These are phyloP conservation scores for Kodamaea sagamina DNA, from an alignment of 805 yeast species.

Conservation along the genomic window DNA sequence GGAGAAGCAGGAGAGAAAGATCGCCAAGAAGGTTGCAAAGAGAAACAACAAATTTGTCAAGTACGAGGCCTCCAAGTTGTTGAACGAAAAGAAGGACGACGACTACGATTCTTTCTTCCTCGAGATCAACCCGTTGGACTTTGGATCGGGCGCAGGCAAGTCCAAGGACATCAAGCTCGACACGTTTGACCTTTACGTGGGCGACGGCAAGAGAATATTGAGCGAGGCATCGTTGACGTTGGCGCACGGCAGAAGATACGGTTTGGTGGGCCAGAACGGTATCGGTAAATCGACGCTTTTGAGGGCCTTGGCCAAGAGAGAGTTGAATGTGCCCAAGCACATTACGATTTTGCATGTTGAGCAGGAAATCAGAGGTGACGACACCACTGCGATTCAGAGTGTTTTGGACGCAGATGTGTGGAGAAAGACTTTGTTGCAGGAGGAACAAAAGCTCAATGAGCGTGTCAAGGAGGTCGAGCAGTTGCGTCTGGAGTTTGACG, in stretches of 20 bases:
- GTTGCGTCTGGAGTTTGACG: slow-evolving; percentile 66
- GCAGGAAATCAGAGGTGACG: slow-evolving; percentile 95
- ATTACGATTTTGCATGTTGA: slow-evolving; percentile 95
- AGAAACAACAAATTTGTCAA: slow-evolving; percentile 78
- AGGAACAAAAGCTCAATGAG: slow-evolving; percentile 72
- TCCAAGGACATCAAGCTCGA: slow-evolving; percentile 96
- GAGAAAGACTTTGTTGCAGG: slow-evolving; percentile 85
- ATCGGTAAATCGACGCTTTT: slow-evolving; percentile 96
- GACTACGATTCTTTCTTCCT: slow-evolving; percentile 95
- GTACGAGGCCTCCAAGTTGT: slow-evolving; percentile 91
- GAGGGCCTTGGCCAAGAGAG: slow-evolving; percentile 91
- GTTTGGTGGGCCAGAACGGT: slow-evolving; percentile 99
- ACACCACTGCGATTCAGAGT: slow-evolving; percentile 84
- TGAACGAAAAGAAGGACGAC: slow-evolving; percentile 61
- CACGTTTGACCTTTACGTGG: slow-evolving; percentile 90
- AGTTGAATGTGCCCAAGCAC: slow-evolving; percentile 89
- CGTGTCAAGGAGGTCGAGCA: slow-evolving; percentile 74
- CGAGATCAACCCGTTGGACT: slow-evolving; percentile 92
- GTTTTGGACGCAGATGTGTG: slow-evolving; percentile 99
- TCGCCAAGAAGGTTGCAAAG: slow-evolving; percentile 96
- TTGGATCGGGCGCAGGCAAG: slow-evolving; percentile 82
- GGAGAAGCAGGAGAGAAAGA: slow-evolving; percentile 95
- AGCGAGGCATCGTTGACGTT: slow-evolving; percentile 85
- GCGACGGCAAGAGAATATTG: slow-evolving; percentile 91
- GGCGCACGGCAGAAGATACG: slow-evolving; percentile 92